Evolutionary conservation across 208 protist species (phyloP).

Genomic region (Tritrichomonas musculus): DNA sequence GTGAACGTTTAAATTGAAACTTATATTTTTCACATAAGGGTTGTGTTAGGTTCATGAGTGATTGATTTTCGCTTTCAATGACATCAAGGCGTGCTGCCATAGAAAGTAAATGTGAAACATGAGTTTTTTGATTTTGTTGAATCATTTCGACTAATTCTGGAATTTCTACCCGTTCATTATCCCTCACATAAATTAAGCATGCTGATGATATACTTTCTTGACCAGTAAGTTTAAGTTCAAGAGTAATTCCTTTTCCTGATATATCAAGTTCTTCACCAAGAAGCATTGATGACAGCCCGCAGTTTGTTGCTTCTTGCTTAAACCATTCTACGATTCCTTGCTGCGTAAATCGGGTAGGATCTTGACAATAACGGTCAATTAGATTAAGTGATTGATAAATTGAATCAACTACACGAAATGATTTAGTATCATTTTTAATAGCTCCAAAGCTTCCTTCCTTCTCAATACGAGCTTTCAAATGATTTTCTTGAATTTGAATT

Average conservation of each 20-base stretch:
- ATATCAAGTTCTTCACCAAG: not conserved
- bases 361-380: not conserved
- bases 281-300: not conserved
- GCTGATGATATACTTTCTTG: not conserved
- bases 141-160: not conserved
- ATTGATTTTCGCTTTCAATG: not conserved
- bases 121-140: not conserved
- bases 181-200: too few relatives aligned
- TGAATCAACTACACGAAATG: not conserved
- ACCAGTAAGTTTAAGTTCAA: not conserved
- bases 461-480: not conserved
- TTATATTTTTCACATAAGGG: too few relatives aligned
- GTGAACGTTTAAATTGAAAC: not conserved
- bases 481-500: not conserved
- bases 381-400: slow-evolving; percentile 17
- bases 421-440: not conserved
- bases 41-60: not conserved
- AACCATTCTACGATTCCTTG: slow-evolving; percentile 15
- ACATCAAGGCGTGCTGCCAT: not conserved
- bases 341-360: not conserved
- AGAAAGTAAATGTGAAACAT: not conserved
- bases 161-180: not conserved
- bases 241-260: not conserved
- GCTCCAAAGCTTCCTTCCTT: not conserved
- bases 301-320: slow-evolving; percentile 25